These are phyloP conservation scores for Hemisphaericaspora subhashii DNA, from an alignment of 1,139 yeast species.

Conservation along the genomic window DNA sequence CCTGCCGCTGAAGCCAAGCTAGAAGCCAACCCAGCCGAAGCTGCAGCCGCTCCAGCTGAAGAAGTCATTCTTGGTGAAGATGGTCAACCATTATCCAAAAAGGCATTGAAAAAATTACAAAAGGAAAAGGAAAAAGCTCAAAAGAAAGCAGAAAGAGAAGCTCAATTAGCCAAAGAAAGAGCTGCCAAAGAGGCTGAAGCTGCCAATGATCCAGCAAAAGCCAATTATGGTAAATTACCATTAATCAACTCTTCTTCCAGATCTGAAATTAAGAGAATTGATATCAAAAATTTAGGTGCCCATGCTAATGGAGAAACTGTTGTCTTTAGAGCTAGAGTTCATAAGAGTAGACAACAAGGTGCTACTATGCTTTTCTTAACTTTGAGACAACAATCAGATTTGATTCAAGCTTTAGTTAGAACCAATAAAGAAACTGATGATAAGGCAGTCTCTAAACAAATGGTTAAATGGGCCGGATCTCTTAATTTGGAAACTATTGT, in stretches of 20 bases:
- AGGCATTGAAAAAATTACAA: constrained; percentile 90
- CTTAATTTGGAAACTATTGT: constrained; percentile 90
- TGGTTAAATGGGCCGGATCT: constrained; percentile 94
- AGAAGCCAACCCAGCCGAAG: too few relatives aligned
- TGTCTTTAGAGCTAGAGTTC: constrained; percentile 89
- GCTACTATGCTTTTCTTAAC: constrained; percentile 90
- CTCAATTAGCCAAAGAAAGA: constrained; percentile 80
- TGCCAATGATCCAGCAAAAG: constrained; percentile 82
- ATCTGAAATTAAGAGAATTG: constrained; percentile 51
- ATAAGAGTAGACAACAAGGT: constrained; percentile 91
- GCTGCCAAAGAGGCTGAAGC: constrained; percentile 73
- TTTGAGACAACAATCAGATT: constrained; percentile 82
- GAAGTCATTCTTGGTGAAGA: constrained; percentile 65
- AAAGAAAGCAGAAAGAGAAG: constrained; percentile 92
- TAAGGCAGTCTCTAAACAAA: constrained; percentile 74
- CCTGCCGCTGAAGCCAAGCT: constrained; percentile 25
- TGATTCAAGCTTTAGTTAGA: constrained; percentile 83
- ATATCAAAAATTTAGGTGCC: constrained; percentile 55
- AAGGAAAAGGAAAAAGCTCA: constrained; percentile 91
- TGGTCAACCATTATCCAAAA: constrained; percentile 93
- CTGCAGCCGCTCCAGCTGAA: constrained; percentile 19
- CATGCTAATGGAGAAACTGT: constrained; percentile 78
- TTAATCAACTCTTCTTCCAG: constrained; percentile 75
- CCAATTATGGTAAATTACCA: constrained; percentile 86
- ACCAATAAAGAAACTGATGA: constrained; percentile 56